Percentiles rank a stretch among this genome's conserved stretches.
phyloP scores from a whole-genome alignment of 2,329 filamentous ascomycete species.

The Beauveria medogensis region DNA sequence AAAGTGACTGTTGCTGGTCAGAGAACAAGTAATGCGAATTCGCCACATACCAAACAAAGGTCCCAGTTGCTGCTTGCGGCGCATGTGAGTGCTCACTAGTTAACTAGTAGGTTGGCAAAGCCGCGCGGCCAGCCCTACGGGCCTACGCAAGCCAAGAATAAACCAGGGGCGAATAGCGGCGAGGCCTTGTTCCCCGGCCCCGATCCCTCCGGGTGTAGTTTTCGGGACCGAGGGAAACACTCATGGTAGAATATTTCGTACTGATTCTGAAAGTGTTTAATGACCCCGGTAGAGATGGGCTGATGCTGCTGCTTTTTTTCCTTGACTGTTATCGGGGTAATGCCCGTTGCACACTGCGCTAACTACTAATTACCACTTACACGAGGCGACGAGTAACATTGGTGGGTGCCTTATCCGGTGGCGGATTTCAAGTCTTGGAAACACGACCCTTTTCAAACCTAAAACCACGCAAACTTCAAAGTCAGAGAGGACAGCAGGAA shows the following conservation, averaged over 20 bases:
- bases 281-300: too few relatives aligned
- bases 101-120: background rate
- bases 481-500: background rate
- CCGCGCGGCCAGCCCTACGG: constrained; percentile 10
- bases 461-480: background rate
- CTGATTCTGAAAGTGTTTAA: too few relatives aligned
- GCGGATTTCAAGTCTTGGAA: background rate
- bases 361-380: background rate
- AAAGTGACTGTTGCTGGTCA: background rate
- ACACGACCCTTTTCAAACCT: background rate
- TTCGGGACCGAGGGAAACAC: background rate
- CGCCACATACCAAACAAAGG: background rate
- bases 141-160: constrained; percentile 3
- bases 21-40: background rate
- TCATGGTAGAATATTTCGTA: background rate
- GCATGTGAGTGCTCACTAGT: background rate
- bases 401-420: background rate
- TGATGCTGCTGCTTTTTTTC: background rate
- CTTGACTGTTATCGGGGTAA: background rate
- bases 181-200: background rate
- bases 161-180: background rate
- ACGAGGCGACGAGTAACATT: background rate
- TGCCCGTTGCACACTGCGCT: background rate
- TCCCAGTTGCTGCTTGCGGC: background rate
- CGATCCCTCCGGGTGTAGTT: background rate